Base-by-base conservation (phyloP, 495 filamentous ascomycete species). In the Trichoderma erinaceum region DNA sequence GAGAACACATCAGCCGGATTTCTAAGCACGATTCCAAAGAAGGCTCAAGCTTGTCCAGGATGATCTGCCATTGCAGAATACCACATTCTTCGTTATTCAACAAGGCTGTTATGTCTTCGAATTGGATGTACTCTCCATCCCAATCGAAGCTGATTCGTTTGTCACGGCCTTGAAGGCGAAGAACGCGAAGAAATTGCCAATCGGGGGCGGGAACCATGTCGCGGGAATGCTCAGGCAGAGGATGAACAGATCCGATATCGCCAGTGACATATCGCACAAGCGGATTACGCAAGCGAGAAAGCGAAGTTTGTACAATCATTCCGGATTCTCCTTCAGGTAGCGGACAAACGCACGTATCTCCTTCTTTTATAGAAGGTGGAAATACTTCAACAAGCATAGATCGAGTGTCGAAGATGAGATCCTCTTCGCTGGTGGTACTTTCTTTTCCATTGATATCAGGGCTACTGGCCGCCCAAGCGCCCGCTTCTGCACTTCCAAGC, bases 231-330 rank as follows among this genome's bases (percentile, higher is more conserved):
- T 68, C 68, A 4, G 73, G 72, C 2, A 76, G 63, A 0, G 67
- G 71, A 43, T 78, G 77, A 11, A 81, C 18, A 4, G 77, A 79
- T 6, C 71, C 77, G 13, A 80, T 46, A 64, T 81, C 79, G 16
- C 79, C 78, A 2, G 73, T 75, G 8, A 74, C 68, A 66, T 79
- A 81, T 10, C 79, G 75, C 13, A 81, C 74, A 3, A 80, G 70
- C 0, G 79, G 79, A 50, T 81, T 78, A 1, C 77, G 73, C 3
- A 75, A 63, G 5, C 78, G 73, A 41, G 74, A 71, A 4, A 81
- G 68, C 1, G 78, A 80, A 3, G 78, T 81, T 43, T 77, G 72
- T 0, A 77, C 73, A 23, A 80, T 64, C 23, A 78, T 41, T 0
- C 79, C 78, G 4, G 66, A 44, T 41, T 75, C 68, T 1, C 72